Evolutionary conservation across 352 stramenopile species (phyloP).

Genomic region (Globisporangium nagaii): DNA sequence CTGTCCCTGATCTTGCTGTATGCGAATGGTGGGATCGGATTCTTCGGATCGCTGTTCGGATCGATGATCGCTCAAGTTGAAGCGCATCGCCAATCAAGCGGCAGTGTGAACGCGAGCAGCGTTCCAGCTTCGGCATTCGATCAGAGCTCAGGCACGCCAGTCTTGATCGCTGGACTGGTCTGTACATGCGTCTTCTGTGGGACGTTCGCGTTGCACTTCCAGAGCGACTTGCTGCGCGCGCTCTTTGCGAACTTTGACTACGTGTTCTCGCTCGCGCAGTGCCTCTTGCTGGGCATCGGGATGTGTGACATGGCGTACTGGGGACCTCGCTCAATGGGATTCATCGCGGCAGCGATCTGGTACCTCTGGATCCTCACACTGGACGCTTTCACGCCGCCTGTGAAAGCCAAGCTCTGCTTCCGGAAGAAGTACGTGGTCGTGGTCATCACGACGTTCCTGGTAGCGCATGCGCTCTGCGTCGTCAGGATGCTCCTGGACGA

Average conservation of each 20-base stretch:
- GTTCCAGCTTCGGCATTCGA: not conserved
- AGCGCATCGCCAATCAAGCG: not conserved
- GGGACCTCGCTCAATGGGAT: not conserved
- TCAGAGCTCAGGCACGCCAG: not conserved
- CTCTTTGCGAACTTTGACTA: not conserved
- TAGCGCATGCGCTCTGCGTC: not conserved
- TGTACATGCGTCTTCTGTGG: not conserved
- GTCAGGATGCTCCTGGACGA: not conserved
- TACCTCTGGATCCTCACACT: not conserved
- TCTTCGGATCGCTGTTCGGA: not conserved
- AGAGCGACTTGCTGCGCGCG: not conserved
- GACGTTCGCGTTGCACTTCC: not conserved
- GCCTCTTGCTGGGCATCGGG: not conserved
- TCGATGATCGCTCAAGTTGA: not conserved
- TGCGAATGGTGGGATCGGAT: not conserved
- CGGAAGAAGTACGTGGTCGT: not conserved
- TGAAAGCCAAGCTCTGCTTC: not conserved
- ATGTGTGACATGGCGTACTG: not conserved
- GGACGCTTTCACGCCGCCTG: not conserved
- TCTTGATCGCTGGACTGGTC: not conserved
- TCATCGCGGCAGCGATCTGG: not conserved
- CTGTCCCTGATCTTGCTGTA: not conserved
- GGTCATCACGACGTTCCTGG: not conserved
- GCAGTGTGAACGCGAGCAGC: not conserved
- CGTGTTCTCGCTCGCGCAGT: not conserved